These are phyloP conservation scores for Chaetoceros tenuissimus DNA, from an alignment of 108 stramenopile genomes.

Conservation along the genomic window DNA sequence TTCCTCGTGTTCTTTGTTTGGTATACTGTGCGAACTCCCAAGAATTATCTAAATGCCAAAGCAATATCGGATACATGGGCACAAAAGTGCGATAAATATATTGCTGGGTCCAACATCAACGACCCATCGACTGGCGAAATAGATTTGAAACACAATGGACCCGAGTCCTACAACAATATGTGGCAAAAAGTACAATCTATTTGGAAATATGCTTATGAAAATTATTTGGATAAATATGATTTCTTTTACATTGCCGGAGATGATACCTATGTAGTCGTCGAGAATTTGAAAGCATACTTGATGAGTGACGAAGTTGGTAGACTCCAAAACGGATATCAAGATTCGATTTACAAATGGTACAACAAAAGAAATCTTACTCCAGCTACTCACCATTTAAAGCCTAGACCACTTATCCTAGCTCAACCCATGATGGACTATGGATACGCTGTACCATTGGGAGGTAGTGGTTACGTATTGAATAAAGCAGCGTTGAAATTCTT, in stretches of 20 bases:
- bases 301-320: too few relatives aligned
- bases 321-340: too few relatives aligned
- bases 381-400: too few relatives aligned
- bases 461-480: slow-evolving; percentile 47
- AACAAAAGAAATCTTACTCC: too few relatives aligned
- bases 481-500: slow-evolving; percentile 24
- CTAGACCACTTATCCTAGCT: too few relatives aligned
- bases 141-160: slow-evolving; percentile 52
- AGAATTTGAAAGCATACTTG: too few relatives aligned
- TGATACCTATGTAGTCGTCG: slow-evolving; percentile 43
- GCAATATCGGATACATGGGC: slow-evolving; percentile 48
- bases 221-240: slow-evolving; percentile 71
- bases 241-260: slow-evolving; percentile 73
- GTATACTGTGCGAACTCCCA: neutral
- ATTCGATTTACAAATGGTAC: too few relatives aligned
- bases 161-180: slow-evolving; percentile 72
- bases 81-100: slow-evolving; percentile 75
- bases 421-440: too few relatives aligned
- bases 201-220: slow-evolving; percentile 54
- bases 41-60: slow-evolving; percentile 15
- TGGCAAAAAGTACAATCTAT: slow-evolving; percentile 86
- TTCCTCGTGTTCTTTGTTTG: slow-evolving; percentile 9
- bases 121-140: slow-evolving; percentile 39
- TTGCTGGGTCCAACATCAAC: slow-evolving; percentile 55
- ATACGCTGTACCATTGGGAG: too few relatives aligned